A percentile compares a stretch with the other conserved stretches of the same genome.
These are phyloP conservation scores for Gynandropsis gynandra DNA, from an alignment of 345 rosid species.

Conservation along the genomic window DNA sequence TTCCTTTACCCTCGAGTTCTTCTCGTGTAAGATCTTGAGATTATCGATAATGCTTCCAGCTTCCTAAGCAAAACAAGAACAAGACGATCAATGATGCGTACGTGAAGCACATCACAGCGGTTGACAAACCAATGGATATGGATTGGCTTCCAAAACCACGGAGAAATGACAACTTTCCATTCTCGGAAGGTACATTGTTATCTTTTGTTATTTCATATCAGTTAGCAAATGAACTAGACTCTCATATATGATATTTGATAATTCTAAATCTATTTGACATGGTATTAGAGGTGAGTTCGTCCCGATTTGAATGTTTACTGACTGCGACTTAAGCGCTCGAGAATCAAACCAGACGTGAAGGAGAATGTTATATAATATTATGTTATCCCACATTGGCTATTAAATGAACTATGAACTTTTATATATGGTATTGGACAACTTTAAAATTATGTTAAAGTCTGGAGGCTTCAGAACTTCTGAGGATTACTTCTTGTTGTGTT, in stretches of 20 bases:
- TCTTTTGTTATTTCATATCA: too few species aligned
- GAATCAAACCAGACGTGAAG: too few species aligned
- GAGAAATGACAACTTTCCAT: not conserved
- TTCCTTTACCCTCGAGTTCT: not conserved
- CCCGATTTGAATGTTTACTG: too few species aligned
- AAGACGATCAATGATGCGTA: constrained; percentile 10
- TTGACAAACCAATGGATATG: constrained; percentile 41
- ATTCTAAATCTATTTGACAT: too few species aligned
- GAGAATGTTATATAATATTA: not conserved
- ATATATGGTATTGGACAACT: too few species aligned
- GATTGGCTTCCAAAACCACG: constrained; percentile 27
- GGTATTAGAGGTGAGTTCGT: too few species aligned
- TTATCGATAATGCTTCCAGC: constrained; percentile 6
- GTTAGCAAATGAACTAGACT: too few species aligned
- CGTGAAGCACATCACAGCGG: constrained; percentile 29
- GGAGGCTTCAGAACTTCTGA: not conserved
- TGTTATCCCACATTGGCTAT: not conserved
- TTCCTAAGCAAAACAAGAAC: constrained; percentile 23
- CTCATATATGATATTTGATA: too few species aligned
- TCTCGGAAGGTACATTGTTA: not conserved
- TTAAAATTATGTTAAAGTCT: too few species aligned
- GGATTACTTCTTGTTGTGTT: not conserved
- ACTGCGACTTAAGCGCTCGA: too few species aligned
- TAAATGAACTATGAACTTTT: too few species aligned
- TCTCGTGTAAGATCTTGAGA: not conserved